These are phyloP conservation scores for Ceratobasidium sp. DNA, from an alignment of 1,284 basidiomycete genomes.

Conservation along the genomic window DNA sequence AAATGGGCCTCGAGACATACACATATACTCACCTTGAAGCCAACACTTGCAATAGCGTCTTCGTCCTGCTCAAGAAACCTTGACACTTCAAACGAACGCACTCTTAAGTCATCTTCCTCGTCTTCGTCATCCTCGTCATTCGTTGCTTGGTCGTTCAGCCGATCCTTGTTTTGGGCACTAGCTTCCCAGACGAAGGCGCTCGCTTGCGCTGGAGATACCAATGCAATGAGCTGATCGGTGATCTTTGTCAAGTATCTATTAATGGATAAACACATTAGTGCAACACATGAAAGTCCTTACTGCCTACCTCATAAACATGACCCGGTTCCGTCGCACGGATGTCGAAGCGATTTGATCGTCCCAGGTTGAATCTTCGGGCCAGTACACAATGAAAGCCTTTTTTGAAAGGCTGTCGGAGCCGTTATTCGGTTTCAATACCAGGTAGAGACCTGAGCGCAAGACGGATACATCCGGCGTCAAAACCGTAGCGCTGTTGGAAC, in stretches of 20 bases:
- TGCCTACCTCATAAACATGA: slow-evolving; percentile 30
- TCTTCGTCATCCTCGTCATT: slow-evolving; percentile 55
- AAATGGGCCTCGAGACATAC: background rate
- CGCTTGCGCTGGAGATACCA: slow-evolving; percentile 65
- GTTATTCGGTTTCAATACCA: background rate
- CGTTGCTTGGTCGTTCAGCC: slow-evolving; percentile 59
- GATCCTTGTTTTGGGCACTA: background rate
- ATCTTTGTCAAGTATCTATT: slow-evolving; percentile 70
- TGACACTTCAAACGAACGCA: slow-evolving; percentile 68
- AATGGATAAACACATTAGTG: too few species aligned
- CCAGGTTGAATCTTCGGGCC: slow-evolving; percentile 51
- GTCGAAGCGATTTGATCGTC: slow-evolving; percentile 47
- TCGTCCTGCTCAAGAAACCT: slow-evolving; percentile 73
- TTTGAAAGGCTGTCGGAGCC: background rate
- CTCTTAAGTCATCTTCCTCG: slow-evolving; percentile 60
- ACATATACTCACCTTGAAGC: slow-evolving; percentile 61
- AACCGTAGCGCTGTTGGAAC: background rate
- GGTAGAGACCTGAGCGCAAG: slow-evolving; percentile 21
- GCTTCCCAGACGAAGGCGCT: slow-evolving; percentile 35
- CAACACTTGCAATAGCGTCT: slow-evolving; percentile 59
- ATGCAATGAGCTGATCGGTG: slow-evolving; percentile 65
- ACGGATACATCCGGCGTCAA: background rate
- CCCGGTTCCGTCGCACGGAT: slow-evolving; percentile 47
- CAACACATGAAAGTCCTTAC: too few species aligned
- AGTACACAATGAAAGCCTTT: slow-evolving; percentile 47